Percentiles rank a stretch among this genome's conserved stretches.
Evolutionary conservation across 345 rosid species (phyloP).

Genomic region (Hevea brasiliensis): DNA sequence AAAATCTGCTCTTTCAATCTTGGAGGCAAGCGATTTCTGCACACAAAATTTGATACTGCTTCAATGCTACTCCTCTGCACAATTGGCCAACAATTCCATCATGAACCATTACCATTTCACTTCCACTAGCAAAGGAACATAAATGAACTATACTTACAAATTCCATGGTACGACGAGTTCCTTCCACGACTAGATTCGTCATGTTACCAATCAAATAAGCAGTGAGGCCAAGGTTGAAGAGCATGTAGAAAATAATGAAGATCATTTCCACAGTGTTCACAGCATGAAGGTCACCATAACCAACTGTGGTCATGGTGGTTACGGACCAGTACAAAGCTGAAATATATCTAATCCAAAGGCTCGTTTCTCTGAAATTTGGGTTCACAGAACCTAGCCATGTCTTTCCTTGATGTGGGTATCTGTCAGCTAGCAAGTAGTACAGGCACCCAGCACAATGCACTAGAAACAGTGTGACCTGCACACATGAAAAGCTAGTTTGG

Average conservation of each 20-base stretch:
- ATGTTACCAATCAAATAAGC: slow-evolving; percentile 93
- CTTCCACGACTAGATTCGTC: slow-evolving; percentile 94
- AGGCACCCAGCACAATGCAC: slow-evolving; percentile 88
- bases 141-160: slow-evolving; percentile 51
- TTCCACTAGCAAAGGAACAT: background rate
- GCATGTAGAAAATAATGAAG: slow-evolving; percentile 77
- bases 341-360: slow-evolving; percentile 68
- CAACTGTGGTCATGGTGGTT: slow-evolving; percentile 97
- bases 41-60: slow-evolving; percentile 73
- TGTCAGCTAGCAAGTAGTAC: slow-evolving; percentile 78
- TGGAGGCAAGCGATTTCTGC: slow-evolving; percentile 40
- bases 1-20: no score
- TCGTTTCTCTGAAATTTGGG: slow-evolving; percentile 71
- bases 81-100: background rate
- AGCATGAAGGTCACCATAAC: slow-evolving; percentile 94
- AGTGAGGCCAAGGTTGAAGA: slow-evolving; percentile 88
- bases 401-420: slow-evolving; percentile 68
- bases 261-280: slow-evolving; percentile 78
- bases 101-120: background rate
- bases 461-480: slow-evolving; percentile 70
- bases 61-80: slow-evolving; percentile 86
- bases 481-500: no score
- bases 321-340: slow-evolving; percentile 88
- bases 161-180: slow-evolving; percentile 96
- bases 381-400: slow-evolving; percentile 70